Evolutionary conservation across 2,329 filamentous ascomycete species (phyloP).

Genomic region (Neofusicoccum kwambonambiense): DNA sequence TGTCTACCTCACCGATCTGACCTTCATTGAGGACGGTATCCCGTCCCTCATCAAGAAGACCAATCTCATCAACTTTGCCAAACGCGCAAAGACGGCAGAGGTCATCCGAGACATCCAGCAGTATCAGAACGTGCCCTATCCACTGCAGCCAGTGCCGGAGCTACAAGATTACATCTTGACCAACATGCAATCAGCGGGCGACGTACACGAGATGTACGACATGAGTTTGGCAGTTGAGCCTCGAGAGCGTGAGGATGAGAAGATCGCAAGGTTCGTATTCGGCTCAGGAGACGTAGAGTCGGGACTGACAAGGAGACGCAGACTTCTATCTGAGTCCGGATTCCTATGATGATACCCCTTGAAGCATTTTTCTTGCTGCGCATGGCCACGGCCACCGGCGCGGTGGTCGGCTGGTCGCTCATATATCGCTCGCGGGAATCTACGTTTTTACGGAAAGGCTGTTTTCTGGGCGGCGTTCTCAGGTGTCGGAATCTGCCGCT

Average conservation of each 20-base stretch:
- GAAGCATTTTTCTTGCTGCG: conserved; percentile 26
- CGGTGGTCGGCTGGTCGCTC: conserved; percentile 8
- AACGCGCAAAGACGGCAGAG: conserved; percentile 95
- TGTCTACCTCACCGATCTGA: conserved; percentile 94
- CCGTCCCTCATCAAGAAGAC: conserved; percentile 95
- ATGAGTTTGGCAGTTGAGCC: conserved; percentile 92
- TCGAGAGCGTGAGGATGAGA: conserved; percentile 95
- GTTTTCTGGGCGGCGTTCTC: conserved; percentile 13
- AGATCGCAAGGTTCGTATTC: conserved; percentile 80
- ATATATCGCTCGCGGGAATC: conserved; percentile 12
- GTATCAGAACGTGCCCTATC: conserved; percentile 97
- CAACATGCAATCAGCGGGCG: conserved; percentile 92
- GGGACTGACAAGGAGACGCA: conserved; percentile 30
- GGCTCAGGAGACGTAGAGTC: conserved; percentile 1
- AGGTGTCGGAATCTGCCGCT: conserved; percentile 11
- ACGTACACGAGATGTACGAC: conserved; percentile 99
- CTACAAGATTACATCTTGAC: conserved; percentile 94
- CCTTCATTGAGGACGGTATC: conserved; percentile 98
- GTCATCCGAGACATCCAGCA: conserved; percentile 98
- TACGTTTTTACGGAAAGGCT: conserved; percentile 13
- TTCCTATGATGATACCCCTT: conserved; percentile 51
- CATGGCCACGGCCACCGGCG: neutral
- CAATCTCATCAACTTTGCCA: conserved; percentile 96
- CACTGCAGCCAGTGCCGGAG: conserved; percentile 82
- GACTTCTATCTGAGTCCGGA: conserved; percentile 55